Evolutionary conservation across 257 asterid species (phyloP), one percentile per base, ranked within the genome.

Genomic region (Nicotiana paniculata): DNA sequence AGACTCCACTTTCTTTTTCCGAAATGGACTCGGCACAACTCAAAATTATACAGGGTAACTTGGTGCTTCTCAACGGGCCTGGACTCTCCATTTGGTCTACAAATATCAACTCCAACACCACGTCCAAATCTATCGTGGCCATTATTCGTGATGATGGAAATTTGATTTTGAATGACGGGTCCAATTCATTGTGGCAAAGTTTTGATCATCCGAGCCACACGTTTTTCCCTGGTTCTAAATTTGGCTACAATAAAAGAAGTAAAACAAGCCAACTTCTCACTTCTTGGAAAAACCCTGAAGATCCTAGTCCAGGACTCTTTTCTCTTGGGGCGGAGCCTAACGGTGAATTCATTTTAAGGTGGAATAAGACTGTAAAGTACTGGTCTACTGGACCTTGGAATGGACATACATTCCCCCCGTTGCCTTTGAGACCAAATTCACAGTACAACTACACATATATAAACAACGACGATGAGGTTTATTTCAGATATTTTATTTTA

Each of bases 261-360:
- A 39, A 39, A 39, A 39, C 48, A 39, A 39, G 48, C 3, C 48
- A 39, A 65, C 1, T 84, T 10, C 67, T 84, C 13, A 84, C 30
- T 28, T 84, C 86, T 28, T 79, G 86, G 86, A 79, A 59, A 6
- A 84, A 84, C 5, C 75, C 81, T 6, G 48, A 39, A 7, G 48
- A 39, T 39, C 48, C 48, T 39, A 39, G 48, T 39, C 48, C 48
- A 43, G 48, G 95, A 92, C 90, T 84, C 26, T 93, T 87, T 69
- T 86, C 97, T 3, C 90, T 90, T 33, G 96, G 85, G 88, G 83
- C 90, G 8, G 90, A 87, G 81, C 91, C 89, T 0, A 74, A 37
- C 58, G 58, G 35, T 58, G 0, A 89, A 89, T 55, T 90, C 97
- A 82, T 43, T 43, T 7, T 43, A 1, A 43, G 3, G 48, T 43